Conservation (phyloP, 2,329 filamentous ascomycete species). For the Seiridium cupressi region DNA sequence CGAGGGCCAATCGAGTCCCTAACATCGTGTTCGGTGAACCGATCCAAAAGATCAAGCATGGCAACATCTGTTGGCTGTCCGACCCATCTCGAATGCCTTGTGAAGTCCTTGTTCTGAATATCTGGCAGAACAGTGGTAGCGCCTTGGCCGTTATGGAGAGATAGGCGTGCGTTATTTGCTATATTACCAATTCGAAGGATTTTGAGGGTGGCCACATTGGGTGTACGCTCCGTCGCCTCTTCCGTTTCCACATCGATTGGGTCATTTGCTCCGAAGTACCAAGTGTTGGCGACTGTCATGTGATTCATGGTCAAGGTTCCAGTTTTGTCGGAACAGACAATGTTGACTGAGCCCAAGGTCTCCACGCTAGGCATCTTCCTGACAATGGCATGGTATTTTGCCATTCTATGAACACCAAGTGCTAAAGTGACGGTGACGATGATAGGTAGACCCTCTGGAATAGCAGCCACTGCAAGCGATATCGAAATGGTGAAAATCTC, state of each 20-base stretch:
- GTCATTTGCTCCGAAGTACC: constrained; percentile 75
- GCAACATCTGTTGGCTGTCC: constrained; percentile 97
- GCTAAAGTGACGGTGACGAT: constrained; percentile 97
- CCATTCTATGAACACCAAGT: constrained; percentile 94
- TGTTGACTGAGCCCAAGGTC: constrained; percentile 96
- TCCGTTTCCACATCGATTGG: constrained; percentile 54
- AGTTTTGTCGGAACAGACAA: constrained; percentile 99
- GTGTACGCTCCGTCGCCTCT: constrained; percentile 52
- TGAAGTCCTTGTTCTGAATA: constrained; percentile 65
- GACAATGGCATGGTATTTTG: constrained; percentile 90
- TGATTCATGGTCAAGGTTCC: constrained; percentile 95
- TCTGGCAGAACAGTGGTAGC: constrained; percentile 83
- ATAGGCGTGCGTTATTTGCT: constrained; percentile 87
- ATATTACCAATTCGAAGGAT: constrained; percentile 93
- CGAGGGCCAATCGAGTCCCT: constrained; percentile 82
- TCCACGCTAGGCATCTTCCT: constrained; percentile 95
- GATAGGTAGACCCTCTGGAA: constrained; percentile 93
- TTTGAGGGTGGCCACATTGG: constrained; percentile 72
- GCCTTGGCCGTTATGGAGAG: constrained; percentile 54
- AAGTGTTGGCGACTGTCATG: constrained; percentile 96
- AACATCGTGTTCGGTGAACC: constrained; percentile 87
- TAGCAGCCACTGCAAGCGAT: constrained; percentile 91
- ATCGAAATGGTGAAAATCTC: constrained; percentile 98
- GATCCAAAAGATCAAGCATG: constrained; percentile 90
- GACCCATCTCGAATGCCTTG: constrained; percentile 82